phyloP scores from a whole-genome alignment of 2,329 filamentous ascomycete genomes.

The Plenodomus biglobosus region DNA sequence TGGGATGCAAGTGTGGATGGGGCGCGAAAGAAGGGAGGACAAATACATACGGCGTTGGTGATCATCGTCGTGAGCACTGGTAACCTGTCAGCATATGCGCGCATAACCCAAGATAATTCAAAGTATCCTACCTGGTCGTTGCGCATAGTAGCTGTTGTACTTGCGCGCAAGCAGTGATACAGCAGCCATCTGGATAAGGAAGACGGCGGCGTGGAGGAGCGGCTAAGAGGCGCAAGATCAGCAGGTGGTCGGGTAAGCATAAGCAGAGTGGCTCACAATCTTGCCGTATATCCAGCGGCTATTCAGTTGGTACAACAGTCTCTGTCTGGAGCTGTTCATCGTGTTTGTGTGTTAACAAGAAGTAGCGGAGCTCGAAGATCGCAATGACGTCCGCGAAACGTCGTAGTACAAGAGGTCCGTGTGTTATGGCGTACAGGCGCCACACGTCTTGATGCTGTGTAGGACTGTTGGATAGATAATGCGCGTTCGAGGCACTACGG shows the following conservation, averaged over 20 bases:
- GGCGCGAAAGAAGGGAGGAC: conserved; percentile 2
- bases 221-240: conserved; percentile 60
- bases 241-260: conserved; percentile 1
- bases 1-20: background rate
- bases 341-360: conserved; percentile 26
- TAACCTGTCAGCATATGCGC: conserved; percentile 17
- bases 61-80: conserved; percentile 97
- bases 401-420: conserved; percentile 19
- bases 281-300: conserved; percentile 72
- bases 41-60: conserved; percentile 76
- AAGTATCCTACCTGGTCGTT: conserved; percentile 69
- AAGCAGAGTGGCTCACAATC: conserved; percentile 57
- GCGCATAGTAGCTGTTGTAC: conserved; percentile 93
- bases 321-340: conserved; percentile 53
- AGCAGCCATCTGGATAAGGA: conserved; percentile 86
- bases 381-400: conserved; percentile 36
- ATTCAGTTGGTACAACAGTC: conserved; percentile 66
- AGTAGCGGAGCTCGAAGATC: conserved; percentile 19
- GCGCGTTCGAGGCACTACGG: background rate
- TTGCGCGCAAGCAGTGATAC: conserved; percentile 78
- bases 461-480: background rate
- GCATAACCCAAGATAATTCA: background rate
- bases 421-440: conserved; percentile 4
- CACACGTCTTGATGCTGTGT: background rate
- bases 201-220: conserved; percentile 79